These are phyloP conservation scores for Candida stauntonica DNA, from an alignment of 805 yeast genomes.

Conservation along the genomic window DNA sequence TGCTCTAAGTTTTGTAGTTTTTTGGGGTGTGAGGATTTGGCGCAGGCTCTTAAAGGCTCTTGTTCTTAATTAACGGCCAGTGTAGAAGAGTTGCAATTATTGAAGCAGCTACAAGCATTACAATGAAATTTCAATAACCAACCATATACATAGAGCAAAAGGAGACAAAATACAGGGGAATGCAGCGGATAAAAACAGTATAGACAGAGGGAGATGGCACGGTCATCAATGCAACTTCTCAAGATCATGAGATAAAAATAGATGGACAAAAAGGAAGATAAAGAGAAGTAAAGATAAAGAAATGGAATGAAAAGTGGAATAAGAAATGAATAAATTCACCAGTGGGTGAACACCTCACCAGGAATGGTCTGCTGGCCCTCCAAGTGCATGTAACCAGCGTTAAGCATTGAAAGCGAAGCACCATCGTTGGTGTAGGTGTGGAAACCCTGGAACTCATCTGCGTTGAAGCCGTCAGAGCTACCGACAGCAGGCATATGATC, in stretches of 20 bases:
- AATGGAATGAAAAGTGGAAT: not conserved
- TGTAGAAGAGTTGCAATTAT: no score
- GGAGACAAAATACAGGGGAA: no score
- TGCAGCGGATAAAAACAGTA: no score
- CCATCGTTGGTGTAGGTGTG: slow-evolving; percentile 7
- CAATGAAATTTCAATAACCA: no score
- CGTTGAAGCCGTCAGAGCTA: slow-evolving; percentile 14
- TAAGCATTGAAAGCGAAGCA: slow-evolving; percentile 15
- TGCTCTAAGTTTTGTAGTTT: slow-evolving; percentile 4
- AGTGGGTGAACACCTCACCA: slow-evolving; percentile 16
- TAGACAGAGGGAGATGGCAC: no score
- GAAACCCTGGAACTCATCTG: slow-evolving; percentile 21
- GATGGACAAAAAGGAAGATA: not conserved
- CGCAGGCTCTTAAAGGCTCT: no score
- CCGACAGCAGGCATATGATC: slow-evolving; percentile 7
- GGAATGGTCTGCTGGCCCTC: slow-evolving; percentile 14
- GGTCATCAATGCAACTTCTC: not conserved
- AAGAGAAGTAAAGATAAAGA: not conserved
- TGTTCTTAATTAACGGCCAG: no score
- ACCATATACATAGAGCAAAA: no score
- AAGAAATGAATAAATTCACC: slow-evolving; percentile 12
- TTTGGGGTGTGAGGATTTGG: not conserved
- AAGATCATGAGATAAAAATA: no score
- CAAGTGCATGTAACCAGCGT: slow-evolving; percentile 19
- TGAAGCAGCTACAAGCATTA: no score